Percentiles rank a stretch among this genome's conserved stretches.
These are phyloP conservation scores for Magnolia officinalis DNA, from an alignment of 164 flowering plant genomes.

Conservation along the genomic window DNA sequence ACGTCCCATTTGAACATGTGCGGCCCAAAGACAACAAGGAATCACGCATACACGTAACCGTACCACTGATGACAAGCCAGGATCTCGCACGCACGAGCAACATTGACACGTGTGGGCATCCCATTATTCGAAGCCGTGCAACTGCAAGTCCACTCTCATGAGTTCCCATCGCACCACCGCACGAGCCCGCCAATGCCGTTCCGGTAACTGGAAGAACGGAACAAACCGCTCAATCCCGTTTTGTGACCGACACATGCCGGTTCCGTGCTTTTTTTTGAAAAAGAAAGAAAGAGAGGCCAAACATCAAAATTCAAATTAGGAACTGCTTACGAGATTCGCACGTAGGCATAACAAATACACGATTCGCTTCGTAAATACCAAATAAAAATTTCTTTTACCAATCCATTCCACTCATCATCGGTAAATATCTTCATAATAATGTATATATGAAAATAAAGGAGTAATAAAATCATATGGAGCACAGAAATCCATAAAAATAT, in stretches of 20 bases:
- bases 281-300: neutral
- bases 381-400: conserved; percentile 1
- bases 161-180: neutral
- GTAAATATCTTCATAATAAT: too few species aligned
- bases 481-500: too few species aligned
- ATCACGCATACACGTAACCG: too few species aligned
- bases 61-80: too few species aligned
- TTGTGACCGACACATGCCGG: neutral
- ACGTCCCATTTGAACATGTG: too few species aligned
- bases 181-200: neutral
- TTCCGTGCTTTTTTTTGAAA: too few species aligned
- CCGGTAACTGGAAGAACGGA: neutral
- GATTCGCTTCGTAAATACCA: conserved; percentile 7
- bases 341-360: neutral
- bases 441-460: too few species aligned
- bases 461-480: too few species aligned
- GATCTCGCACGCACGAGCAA: neutral
- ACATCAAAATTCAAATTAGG: neutral
- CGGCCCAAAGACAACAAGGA: too few species aligned
- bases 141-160: neutral
- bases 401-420: neutral
- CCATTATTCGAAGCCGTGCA: neutral
- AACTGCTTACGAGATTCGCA: neutral
- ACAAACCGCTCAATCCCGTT: neutral
- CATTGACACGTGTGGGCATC: neutral